phyloP scores from a whole-genome alignment of 495 filamentous ascomycete species.

The Neurospora terricola region DNA sequence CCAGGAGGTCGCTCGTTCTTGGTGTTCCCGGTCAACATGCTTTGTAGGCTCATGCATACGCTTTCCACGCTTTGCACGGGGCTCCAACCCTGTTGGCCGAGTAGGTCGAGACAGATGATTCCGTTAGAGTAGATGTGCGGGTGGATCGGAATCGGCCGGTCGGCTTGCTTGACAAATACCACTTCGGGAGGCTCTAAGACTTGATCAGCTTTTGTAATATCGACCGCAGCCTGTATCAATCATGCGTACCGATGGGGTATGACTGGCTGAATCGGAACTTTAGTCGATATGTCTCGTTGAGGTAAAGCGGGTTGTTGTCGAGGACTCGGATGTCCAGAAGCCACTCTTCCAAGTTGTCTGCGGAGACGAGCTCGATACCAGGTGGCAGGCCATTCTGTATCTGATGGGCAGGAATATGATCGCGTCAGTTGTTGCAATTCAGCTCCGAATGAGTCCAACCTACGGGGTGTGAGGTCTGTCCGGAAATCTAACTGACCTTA shows the following conservation, averaged over 20 bases:
- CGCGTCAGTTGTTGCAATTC: constrained; percentile 8
- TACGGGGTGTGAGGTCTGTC: background rate
- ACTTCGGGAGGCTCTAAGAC: constrained; percentile 80
- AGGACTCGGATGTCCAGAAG: constrained; percentile 85
- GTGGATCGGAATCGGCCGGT: constrained; percentile 81
- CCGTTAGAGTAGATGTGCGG: constrained; percentile 98
- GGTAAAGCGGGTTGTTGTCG: constrained; percentile 85
- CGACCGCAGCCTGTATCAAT: background rate
- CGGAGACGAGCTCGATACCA: constrained; percentile 71
- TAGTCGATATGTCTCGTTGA: constrained; percentile 67
- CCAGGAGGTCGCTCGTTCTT: constrained; percentile 81
- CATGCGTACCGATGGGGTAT: constrained; percentile 76
- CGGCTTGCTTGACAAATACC: constrained; percentile 59
- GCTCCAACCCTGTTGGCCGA: constrained; percentile 80
- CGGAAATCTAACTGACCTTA: constrained; percentile 27
- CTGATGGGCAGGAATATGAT: constrained; percentile 16
- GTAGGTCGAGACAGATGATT: constrained; percentile 93
- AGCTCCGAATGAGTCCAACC: background rate
- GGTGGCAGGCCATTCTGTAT: constrained; percentile 47
- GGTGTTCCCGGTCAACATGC: constrained; percentile 91
- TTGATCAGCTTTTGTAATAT: constrained; percentile 8
- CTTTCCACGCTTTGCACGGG: constrained; percentile 96
- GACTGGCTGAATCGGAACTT: constrained; percentile 73
- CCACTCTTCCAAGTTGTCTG: constrained; percentile 84
- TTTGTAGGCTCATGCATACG: constrained; percentile 95